Conservation (phyloP, 768 basidiomycete genomes). For the Psilocybe cubensis region DNA sequence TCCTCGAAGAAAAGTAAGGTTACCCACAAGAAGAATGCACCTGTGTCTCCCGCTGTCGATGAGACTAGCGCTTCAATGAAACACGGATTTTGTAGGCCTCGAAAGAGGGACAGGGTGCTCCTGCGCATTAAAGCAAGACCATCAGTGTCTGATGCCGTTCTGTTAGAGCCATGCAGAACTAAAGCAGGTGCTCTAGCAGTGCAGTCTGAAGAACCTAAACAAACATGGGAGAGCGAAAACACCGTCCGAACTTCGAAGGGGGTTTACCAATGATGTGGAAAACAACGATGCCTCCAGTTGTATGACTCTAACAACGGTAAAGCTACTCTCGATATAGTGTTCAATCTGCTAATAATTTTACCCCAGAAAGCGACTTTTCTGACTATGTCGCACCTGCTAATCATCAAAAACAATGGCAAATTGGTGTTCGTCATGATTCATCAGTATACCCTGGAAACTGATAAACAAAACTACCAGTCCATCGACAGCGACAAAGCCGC, state of each 20-base stretch:
- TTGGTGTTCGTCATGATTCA: too few species aligned
- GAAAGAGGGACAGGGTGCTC: constrained; percentile 7
- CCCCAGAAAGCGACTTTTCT: constrained; percentile 19
- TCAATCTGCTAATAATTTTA: neutral
- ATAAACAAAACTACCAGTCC: too few species aligned
- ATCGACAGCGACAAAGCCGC: too few species aligned
- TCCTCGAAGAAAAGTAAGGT: constrained; percentile 1
- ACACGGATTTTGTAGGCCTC: constrained; percentile 18
- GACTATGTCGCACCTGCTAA: constrained; percentile 1
- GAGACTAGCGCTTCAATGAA: constrained; percentile 3
- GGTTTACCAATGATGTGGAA: constrained; percentile 4
- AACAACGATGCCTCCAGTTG: constrained; percentile 16
- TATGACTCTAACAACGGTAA: constrained; percentile 22
- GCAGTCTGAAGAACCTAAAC: neutral
- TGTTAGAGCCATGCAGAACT: constrained; percentile 15
- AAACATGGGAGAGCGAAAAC: constrained; percentile 4
- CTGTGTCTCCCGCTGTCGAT: neutral
- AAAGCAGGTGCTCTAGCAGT: neutral
- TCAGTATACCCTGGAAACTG: too few species aligned
- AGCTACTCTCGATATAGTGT: neutral
- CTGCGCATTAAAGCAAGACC: constrained; percentile 16
- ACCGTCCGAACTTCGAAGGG: constrained; percentile 16
- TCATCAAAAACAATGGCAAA: too few species aligned
- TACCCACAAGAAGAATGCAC: constrained; percentile 2
- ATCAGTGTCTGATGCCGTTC: constrained; percentile 20